Evolutionary conservation across 169 alveolate species (phyloP).

Genomic region (Cryptosporidium sp.): DNA sequence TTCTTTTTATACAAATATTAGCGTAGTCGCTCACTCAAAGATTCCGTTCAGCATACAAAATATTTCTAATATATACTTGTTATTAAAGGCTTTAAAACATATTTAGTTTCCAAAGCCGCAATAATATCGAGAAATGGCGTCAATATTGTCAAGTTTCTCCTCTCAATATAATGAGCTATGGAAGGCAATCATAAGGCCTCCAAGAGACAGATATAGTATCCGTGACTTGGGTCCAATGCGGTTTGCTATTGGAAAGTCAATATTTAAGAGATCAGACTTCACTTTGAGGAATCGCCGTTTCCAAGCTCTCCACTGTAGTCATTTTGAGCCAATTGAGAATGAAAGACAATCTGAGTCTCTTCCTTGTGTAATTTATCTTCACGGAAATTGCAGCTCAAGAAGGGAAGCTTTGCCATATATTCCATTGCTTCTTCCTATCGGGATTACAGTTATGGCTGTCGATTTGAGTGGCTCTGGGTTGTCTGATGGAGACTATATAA

Average conservation of each 20-base stretch:
- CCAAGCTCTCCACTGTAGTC: constrained; percentile 87
- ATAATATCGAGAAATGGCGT: constrained; percentile 30
- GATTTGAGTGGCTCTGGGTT: constrained; percentile 92
- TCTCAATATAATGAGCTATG: constrained; percentile 82
- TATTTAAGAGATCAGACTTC: constrained; percentile 86
- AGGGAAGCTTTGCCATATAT: constrained; percentile 89
- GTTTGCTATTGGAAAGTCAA: constrained; percentile 80
- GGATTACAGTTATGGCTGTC: constrained; percentile 89
- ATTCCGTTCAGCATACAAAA: neutral
- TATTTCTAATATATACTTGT: neutral
- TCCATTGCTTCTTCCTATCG: constrained; percentile 85
- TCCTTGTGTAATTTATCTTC: constrained; percentile 93
- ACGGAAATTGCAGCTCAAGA: constrained; percentile 93
- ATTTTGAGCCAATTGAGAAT: constrained; percentile 89
- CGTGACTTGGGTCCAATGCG: constrained; percentile 84
- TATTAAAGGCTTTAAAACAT: neutral
- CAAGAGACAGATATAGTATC: constrained; percentile 83
- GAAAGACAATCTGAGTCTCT: constrained; percentile 80
- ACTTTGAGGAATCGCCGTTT: constrained; percentile 83
- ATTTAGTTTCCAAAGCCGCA: neutral
- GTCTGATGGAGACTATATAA: constrained; percentile 86
- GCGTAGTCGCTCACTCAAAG: neutral
- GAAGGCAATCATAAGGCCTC: constrained; percentile 91
- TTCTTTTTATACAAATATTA: neutral
- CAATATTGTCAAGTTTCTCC: constrained; percentile 49